phyloP scores from a whole-genome alignment of 176 grass and related monocot genomes.

The Aechmea fasciata region DNA sequence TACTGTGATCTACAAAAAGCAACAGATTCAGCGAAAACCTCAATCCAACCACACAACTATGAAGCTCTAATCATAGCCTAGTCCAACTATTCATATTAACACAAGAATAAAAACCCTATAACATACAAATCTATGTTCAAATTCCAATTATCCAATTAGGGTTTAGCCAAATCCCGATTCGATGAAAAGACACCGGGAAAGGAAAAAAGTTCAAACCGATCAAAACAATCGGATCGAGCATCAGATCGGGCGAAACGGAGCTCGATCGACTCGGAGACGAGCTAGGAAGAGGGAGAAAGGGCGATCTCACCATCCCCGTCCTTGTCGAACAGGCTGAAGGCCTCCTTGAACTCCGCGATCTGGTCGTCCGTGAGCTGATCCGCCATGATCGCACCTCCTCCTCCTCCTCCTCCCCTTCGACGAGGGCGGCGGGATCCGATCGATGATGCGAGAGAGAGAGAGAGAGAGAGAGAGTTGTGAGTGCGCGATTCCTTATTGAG shows the following conservation, averaged over 20 bases:
- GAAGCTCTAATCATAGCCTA: too few species aligned
- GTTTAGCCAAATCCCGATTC: background rate
- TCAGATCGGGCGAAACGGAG: background rate
- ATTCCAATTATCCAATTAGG: too few species aligned
- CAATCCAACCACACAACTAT: too few species aligned
- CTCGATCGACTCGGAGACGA: background rate
- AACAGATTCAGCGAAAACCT: too few species aligned
- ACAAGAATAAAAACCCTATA: too few species aligned
- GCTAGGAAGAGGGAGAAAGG: background rate
- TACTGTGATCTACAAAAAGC: too few species aligned
- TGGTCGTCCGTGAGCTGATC: conserved; percentile 73
- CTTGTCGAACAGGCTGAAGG: conserved; percentile 98
- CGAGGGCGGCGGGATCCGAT: too few species aligned
- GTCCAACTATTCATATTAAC: too few species aligned
- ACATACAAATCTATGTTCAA: too few species aligned
- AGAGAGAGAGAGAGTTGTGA: background rate
- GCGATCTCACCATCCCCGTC: conserved; percentile 61
- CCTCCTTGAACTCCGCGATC: conserved; percentile 93
- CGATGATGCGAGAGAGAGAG: background rate
- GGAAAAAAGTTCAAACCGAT: background rate
- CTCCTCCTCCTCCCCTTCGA: too few species aligned
- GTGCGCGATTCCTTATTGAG: too few species aligned
- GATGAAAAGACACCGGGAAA: background rate
- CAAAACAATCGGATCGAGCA: background rate
- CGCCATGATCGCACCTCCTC: conserved; percentile 35